A percentile compares a stretch with the other conserved stretches of the same genome.
Conservation (phyloP, 2,329 filamentous ascomycete genomes). For the Gnomoniopsis sp. region DNA sequence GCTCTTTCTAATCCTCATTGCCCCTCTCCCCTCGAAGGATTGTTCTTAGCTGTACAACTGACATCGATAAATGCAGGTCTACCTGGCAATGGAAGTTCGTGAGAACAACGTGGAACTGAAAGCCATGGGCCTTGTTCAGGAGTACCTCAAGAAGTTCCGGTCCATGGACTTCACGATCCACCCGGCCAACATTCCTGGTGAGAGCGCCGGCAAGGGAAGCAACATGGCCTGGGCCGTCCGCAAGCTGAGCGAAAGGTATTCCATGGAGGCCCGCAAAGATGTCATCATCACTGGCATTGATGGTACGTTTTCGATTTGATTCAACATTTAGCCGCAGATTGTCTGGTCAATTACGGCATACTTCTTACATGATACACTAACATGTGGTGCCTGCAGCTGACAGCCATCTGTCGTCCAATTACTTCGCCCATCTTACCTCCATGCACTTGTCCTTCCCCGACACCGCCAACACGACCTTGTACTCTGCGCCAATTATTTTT, state of each 20-base stretch:
- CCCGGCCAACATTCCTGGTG: slow-evolving; percentile 61
- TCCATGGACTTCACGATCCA: slow-evolving; percentile 67
- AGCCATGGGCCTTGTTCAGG: slow-evolving; percentile 57
- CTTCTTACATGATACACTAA: slow-evolving; percentile 27
- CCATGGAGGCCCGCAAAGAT: slow-evolving; percentile 49
- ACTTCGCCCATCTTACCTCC: slow-evolving; percentile 61
- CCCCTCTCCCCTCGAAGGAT: background rate
- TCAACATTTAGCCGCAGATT: background rate
- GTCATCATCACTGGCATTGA: slow-evolving; percentile 71
- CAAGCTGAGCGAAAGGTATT: slow-evolving; percentile 61
- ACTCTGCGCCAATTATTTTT: slow-evolving; percentile 69
- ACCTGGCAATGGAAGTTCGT: slow-evolving; percentile 69
- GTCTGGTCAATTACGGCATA: slow-evolving; percentile 9
- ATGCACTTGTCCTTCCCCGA: slow-evolving; percentile 60
- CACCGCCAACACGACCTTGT: slow-evolving; percentile 60
- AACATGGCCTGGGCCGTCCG: slow-evolving; percentile 70
- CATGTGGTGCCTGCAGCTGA: slow-evolving; percentile 49
- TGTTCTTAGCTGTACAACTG: slow-evolving; percentile 14
- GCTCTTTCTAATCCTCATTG: background rate
- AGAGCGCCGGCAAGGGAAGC: slow-evolving; percentile 71
- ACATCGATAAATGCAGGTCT: slow-evolving; percentile 46
- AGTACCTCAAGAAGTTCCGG: slow-evolving; percentile 63
- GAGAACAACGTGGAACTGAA: slow-evolving; percentile 60
- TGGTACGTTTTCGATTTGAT: slow-evolving; percentile 45
- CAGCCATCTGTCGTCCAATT: slow-evolving; percentile 66